Evolutionary conservation across 257 asterid species (phyloP), one percentile per base, ranked within the genome.

Genomic region (Penstemon barbatus): DNA sequence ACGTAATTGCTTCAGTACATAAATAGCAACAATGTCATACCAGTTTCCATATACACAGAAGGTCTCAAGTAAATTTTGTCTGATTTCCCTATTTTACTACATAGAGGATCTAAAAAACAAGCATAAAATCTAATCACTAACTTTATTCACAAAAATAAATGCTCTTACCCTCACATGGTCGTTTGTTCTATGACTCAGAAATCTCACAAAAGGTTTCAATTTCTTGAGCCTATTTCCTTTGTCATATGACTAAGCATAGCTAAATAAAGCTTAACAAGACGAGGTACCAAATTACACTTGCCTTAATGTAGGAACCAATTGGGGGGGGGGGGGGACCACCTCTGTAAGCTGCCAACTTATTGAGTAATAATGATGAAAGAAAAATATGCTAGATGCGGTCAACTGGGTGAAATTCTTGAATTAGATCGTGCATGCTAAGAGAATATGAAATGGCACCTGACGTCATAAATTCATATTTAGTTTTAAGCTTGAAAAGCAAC

Each of bases 21-120:
- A 13, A 25, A 77, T 61, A 71, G 50, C 11, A 66, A 61, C 10
- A 52, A 56, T 44, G n/a, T 36, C 57, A 73, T 64, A 68, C 68
- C 55, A 69, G 51, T 66, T 61, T 8, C 64, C 49, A 52, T 11
- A 25, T 25, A 25, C 33, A 25, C 2, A 1, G 33, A 38, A 10
- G 36, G 63, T 48, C 8, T 57, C 8, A 25, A 25, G 33, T 25
- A 25, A 25, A 25, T 25, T 25, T 25, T 25, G 33, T 38, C 13
- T 59, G 15, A 18, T 57, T 33, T 36, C 57, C 36, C 67, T 63
- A 63, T 42, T 45, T 9, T 25, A 25, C 33, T 25, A 25, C 33
- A 25, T 25, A 25, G 33, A 25, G 33, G 33, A 25, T 25, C 33
- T 25, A 25, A 25, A 25, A 25, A 25, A 25, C 33, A 25, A 25